Base-by-base conservation (phyloP, 257 asterid genomes). In the Nemophila menziesii region DNA sequence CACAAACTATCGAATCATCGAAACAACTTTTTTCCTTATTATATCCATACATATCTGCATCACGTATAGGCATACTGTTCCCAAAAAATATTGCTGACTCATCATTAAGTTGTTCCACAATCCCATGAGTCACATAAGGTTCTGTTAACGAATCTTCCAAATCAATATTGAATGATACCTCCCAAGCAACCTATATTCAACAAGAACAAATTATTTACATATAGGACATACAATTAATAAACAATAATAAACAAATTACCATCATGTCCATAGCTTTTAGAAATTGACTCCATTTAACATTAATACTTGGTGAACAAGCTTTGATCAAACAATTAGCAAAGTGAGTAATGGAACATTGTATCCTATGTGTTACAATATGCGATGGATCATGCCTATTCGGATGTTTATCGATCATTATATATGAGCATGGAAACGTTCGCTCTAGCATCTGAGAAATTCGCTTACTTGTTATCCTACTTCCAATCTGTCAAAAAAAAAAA, bases 11-110 rank as follows among this genome's bases (percentile, higher is more conserved):
- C 16, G 79, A 50, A 46, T 63, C 38, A 52, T 49, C 65, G 27
- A 71, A 81, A 15, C 67, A 57, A 55, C 65, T 50, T 39, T 71
- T 70, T 64, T 63, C 80, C 79, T 64, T 55, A 55, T 63, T 79
- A 70, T 67, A 66, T 13, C 85, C 92, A 40, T 77, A 90, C 93
- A 79, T 90, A 70, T 90, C 96, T 16, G 89, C 85, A 58, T 90
- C 99, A 47, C 96, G 96, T 49, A 90, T 60, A 10, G 99, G 78
- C 99, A 90, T 90, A 92, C 99, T 90, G 79, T 90, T 90, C 45
- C 99, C 99, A 15, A 74, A 56, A 69, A 90, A 90, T 49, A 90
- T 44, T 55, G 99, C 85, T 49, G 96, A 80, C 39, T 81, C 92
- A 54, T 77, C 67, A 22, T 56, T 72, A 57, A 85, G 63, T 17